phyloP scores from a whole-genome alignment of 306 rosid species.

The Parietaria judaica region DNA sequence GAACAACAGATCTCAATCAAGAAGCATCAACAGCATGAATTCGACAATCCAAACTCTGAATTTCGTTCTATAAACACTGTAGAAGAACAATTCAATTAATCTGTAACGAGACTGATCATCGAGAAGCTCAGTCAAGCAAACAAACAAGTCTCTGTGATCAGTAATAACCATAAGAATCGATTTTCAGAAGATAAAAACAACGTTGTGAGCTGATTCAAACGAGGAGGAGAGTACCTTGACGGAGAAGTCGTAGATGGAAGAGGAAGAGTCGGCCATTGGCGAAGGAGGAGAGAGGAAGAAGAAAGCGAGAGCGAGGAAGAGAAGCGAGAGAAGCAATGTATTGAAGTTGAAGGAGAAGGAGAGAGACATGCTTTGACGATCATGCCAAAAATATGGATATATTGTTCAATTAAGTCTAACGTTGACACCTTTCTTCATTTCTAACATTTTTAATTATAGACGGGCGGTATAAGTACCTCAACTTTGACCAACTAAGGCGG shows the following conservation, averaged over 20 bases:
- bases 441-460: too few relatives aligned
- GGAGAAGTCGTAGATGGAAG: conserved; percentile 63
- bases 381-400: too few relatives aligned
- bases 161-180: neutral
- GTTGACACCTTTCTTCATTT: too few relatives aligned
- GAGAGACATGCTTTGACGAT: too few relatives aligned
- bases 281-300: conserved; percentile 23
- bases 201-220: neutral
- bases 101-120: too few relatives aligned
- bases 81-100: neutral
- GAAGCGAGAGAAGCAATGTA: conserved; percentile 31
- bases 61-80: neutral
- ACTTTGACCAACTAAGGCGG: too few relatives aligned
- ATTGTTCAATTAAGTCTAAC: too few relatives aligned
- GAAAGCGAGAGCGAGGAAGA: conserved; percentile 34
- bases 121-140: too few relatives aligned
- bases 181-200: neutral
- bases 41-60: too few relatives aligned
- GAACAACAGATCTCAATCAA: neutral
- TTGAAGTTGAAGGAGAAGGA: neutral
- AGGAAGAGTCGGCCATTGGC: conserved; percentile 52
- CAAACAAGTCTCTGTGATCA: neutral
- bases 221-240: conserved; percentile 47
- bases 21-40: too few relatives aligned
- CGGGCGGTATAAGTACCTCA: too few relatives aligned